Evolutionary conservation across 768 basidiomycete genomes (phyloP).

Genomic region (Sarcomyxa edulis): DNA sequence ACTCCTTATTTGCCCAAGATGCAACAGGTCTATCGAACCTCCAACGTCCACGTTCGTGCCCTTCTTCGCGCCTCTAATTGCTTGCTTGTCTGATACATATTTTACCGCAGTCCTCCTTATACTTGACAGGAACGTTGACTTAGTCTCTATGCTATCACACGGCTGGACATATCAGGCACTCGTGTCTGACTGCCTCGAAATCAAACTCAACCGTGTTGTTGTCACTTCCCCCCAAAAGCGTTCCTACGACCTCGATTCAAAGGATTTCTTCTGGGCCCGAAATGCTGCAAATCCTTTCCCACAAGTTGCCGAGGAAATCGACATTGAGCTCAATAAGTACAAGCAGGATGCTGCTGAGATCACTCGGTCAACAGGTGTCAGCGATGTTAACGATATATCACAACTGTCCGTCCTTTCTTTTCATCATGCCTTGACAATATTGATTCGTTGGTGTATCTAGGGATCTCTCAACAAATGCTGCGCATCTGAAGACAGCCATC

Average conservation of each 20-base stretch:
- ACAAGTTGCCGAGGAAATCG: conserved; percentile 97
- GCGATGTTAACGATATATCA: conserved; percentile 90
- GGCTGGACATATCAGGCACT: conserved; percentile 99
- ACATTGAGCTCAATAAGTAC: conserved; percentile 83
- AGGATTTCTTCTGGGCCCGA: conserved; percentile 98
- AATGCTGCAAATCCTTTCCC: conserved; percentile 97
- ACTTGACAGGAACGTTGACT: conserved; percentile 90
- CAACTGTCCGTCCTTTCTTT: conserved; percentile 63
- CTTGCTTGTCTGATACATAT: conserved; percentile 1
- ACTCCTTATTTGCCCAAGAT: conserved; percentile 75
- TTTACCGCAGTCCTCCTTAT: conserved; percentile 76
- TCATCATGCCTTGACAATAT: conserved; percentile 1
- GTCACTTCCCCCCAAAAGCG: conserved; percentile 68
- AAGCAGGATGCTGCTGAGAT: conserved; percentile 97
- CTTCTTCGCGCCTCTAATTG: not conserved
- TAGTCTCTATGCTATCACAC: conserved; percentile 90
- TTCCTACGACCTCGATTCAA: conserved; percentile 94
- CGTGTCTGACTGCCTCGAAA: conserved; percentile 94
- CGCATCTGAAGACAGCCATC: conserved; percentile 94
- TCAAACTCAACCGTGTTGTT: conserved; percentile 93
- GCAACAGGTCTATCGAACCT: conserved; percentile 79
- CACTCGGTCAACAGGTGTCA: conserved; percentile 92
- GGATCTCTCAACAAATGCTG: conserved; percentile 89
- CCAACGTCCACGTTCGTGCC: conserved; percentile 73
- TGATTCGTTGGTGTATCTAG: conserved; percentile 27